phyloP scores from a whole-genome alignment of 1,284 basidiomycete genomes.

The Malassezia obtusa region DNA sequence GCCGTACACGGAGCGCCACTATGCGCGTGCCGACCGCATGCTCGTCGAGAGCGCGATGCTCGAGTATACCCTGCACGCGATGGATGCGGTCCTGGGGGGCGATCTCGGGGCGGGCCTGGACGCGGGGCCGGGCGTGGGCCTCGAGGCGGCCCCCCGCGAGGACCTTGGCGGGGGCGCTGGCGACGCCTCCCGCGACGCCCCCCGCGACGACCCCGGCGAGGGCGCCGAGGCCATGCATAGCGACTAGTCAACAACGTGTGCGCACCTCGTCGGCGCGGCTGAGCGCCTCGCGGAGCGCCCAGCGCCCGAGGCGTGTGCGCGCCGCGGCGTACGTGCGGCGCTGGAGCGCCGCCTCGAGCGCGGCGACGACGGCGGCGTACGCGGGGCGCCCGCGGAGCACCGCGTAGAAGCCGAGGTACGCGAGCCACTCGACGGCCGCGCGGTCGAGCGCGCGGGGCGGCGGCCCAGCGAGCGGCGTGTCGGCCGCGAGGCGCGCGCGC shows the following conservation, averaged over 20 bases:
- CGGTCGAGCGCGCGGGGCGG: slow-evolving; percentile 18
- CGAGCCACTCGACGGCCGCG: slow-evolving; percentile 25
- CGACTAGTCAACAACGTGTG: background rate
- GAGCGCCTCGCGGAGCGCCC: background rate
- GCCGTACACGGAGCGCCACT: slow-evolving; percentile 88
- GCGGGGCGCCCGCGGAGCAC: slow-evolving; percentile 3
- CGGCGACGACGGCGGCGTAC: background rate
- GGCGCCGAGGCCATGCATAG: too few species aligned
- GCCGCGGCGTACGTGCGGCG: background rate
- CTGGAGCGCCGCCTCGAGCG: background rate
- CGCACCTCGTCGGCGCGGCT: background rate
- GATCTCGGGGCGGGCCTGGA: too few species aligned
- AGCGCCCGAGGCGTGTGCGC: background rate
- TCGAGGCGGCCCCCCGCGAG: background rate
- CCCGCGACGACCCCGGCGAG: too few species aligned
- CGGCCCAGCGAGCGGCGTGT: background rate
- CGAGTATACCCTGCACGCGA: slow-evolving; percentile 81
- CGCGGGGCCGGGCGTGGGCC: background rate
- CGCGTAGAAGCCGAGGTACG: slow-evolving; percentile 19
- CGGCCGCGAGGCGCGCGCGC: slow-evolving; percentile 11
- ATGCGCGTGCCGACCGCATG: slow-evolving; percentile 70
- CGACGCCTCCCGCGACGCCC: background rate
- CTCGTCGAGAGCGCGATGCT: slow-evolving; percentile 87
- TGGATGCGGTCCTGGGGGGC: slow-evolving; percentile 56
- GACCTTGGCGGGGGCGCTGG: background rate